phyloP scores from a whole-genome alignment of 2,329 filamentous ascomycete species.

The Fusarium circinatum region DNA sequence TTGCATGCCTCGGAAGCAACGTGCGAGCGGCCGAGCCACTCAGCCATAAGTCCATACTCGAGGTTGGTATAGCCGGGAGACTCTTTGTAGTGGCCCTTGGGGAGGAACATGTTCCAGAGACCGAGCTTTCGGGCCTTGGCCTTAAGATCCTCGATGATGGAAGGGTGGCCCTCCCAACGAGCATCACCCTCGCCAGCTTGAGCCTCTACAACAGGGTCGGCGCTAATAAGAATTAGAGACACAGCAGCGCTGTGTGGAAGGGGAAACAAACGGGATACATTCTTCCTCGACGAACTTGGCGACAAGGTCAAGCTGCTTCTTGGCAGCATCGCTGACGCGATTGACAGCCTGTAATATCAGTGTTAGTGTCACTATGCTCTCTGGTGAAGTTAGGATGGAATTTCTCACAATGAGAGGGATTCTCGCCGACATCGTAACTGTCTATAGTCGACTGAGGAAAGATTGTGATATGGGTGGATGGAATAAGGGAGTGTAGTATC shows the following conservation, averaged over 20 bases:
- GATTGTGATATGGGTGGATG: background rate
- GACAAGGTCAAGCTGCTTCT: slow-evolving; percentile 85
- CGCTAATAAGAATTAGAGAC: slow-evolving; percentile 55
- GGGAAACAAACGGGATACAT: slow-evolving; percentile 75
- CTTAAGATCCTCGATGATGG: slow-evolving; percentile 90
- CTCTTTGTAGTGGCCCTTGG: slow-evolving; percentile 94
- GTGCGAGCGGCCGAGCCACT: slow-evolving; percentile 88
- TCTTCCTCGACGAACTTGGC: slow-evolving; percentile 98
- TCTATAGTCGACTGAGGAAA: slow-evolving; percentile 2
- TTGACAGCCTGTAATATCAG: slow-evolving; percentile 53
- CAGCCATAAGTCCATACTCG: slow-evolving; percentile 98
- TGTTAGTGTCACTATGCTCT: slow-evolving; percentile 12
- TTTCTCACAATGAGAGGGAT: slow-evolving; percentile 50
- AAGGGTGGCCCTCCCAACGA: slow-evolving; percentile 83
- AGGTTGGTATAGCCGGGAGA: slow-evolving; percentile 94
- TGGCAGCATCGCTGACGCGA: slow-evolving; percentile 84
- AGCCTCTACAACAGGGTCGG: slow-evolving; percentile 82
- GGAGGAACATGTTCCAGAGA: slow-evolving; percentile 98
- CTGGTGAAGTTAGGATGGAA: background rate
- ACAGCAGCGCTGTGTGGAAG: background rate
- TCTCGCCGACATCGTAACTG: slow-evolving; percentile 45
- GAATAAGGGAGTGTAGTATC: slow-evolving; percentile 5
- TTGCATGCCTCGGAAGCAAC: slow-evolving; percentile 88
- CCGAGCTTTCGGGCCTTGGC: slow-evolving; percentile 82
- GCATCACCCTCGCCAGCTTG: slow-evolving; percentile 80